Conservation (phyloP, 2,329 filamentous ascomycete species). For the Claviceps africana region DNA sequence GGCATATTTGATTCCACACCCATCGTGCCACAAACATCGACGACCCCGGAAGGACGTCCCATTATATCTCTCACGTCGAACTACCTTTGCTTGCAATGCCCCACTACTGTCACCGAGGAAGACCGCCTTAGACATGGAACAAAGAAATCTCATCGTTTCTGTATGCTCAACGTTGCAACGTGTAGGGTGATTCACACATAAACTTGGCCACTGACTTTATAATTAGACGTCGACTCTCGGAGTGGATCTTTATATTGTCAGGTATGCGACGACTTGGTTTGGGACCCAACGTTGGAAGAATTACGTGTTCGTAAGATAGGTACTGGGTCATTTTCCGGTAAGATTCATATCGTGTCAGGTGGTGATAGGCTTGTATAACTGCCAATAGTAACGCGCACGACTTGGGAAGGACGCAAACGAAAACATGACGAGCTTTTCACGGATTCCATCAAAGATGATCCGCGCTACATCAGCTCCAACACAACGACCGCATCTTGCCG, state of each 20-base stretch:
- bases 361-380: background rate
- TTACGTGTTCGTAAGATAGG: constrained; percentile 57
- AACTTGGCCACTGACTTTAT: constrained; percentile 13
- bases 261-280: constrained; percentile 70
- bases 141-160: constrained; percentile 59
- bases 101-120: constrained; percentile 51
- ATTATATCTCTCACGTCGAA: constrained; percentile 52
- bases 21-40: constrained; percentile 52
- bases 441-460: constrained; percentile 54
- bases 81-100: constrained; percentile 62
- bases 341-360: background rate
- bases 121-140: constrained; percentile 53
- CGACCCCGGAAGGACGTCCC: constrained; percentile 38
- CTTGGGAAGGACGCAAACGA: constrained; percentile 47
- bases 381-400: background rate
- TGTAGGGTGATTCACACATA: background rate
- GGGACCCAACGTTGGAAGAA: constrained; percentile 68
- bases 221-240: constrained; percentile 60
- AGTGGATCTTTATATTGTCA: constrained; percentile 66
- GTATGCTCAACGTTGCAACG: constrained; percentile 30
- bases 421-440: constrained; percentile 59
- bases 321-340: constrained; percentile 50
- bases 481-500: constrained; percentile 69
- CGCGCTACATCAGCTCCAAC: constrained; percentile 63
- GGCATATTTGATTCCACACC: constrained; percentile 55